phyloP scores from a whole-genome alignment of 1,284 basidiomycete species.

The Apiotrichum mycotoxinovorans region DNA sequence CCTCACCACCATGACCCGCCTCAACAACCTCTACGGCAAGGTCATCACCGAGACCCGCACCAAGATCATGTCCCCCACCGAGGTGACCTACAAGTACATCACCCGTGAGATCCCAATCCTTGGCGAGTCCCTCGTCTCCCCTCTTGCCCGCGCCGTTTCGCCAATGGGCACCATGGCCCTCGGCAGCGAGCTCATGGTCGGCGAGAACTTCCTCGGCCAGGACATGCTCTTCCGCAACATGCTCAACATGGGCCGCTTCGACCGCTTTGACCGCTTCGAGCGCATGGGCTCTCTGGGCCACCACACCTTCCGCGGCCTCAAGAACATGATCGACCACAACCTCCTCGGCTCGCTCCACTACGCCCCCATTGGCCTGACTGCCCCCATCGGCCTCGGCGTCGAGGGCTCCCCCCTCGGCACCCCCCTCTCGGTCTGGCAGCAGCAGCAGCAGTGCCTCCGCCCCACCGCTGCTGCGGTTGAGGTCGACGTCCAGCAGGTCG shows the following conservation, averaged over 20 bases:
- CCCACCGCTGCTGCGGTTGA: not conserved
- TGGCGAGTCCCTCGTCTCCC: not conserved
- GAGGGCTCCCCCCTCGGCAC: not conserved
- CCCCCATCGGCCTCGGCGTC: not conserved
- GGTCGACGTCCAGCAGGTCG: not conserved
- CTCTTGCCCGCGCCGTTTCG: not conserved
- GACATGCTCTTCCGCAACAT: not conserved
- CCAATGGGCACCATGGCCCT: not conserved
- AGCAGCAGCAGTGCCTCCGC: not conserved
- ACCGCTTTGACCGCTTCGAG: not conserved
- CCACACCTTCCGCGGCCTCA: not conserved
- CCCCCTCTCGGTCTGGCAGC: not conserved
- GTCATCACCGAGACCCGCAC: constrained; percentile 1
- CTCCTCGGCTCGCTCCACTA: not conserved
- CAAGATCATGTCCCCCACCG: constrained; percentile 3
- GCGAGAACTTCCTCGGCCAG: not conserved
- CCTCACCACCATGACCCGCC: constrained; percentile 3
- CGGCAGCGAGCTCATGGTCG: not conserved
- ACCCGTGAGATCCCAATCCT: not conserved
- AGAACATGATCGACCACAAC: not conserved
- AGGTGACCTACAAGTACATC: constrained; percentile 5
- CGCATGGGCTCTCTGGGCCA: too few relatives aligned
- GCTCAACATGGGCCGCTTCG: not conserved
- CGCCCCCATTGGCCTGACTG: not conserved
- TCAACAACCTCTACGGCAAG: not conserved